Base-by-base conservation (phyloP, 2,329 filamentous ascomycete species). In the Curvularia spicifera region DNA sequence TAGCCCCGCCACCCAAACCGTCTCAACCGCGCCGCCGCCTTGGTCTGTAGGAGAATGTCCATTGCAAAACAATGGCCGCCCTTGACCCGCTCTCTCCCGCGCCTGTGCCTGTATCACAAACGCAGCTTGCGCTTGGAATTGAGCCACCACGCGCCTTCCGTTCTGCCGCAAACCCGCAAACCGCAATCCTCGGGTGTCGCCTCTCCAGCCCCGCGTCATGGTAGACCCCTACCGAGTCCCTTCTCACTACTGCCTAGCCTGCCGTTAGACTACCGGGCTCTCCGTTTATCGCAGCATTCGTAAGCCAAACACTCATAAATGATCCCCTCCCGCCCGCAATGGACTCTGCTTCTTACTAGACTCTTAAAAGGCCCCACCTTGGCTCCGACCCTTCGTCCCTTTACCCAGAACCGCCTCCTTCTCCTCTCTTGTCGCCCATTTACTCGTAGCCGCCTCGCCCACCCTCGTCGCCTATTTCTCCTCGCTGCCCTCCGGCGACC, bases 211-310 rank as follows among this genome's bases (percentile, higher is more conserved):
- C 53, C 65, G 59, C 62, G 61, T 64, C 65, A 64, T 64, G 44
- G 49, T 42, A 51, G 51, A 49, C 44, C 53, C 52, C 59, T 58
- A 54, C 49, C 50, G 52, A 45, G 45, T 46, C 46, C 33, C 53
- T 50, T 56, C 63, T 61, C 47, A 66, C 61, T 60, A 59, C 61
- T 52, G 63, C 61, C 62, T 65, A 61, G 67, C 22, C 46, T 42
- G 42, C 5, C 31, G 40, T 46, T 57, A 54, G 55, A 56, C 52
- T 61, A 52, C 64, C 63, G 64, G 57, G 46, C 40, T 53, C 57
- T 29, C 63, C 53, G 54, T 49, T 60, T 31, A 50, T 55, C 45
- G 51, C 51, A 43, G 39, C 51, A 58, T 50, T 54, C 56, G 65
- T 66, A 65, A 58, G 67, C 65, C 46, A 55, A 29, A 48, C 56